Percentiles rank a stretch among this genome's conserved stretches.
phyloP scores from a whole-genome alignment of 176 grass and related monocot species.

The Elaeis guineensis region DNA sequence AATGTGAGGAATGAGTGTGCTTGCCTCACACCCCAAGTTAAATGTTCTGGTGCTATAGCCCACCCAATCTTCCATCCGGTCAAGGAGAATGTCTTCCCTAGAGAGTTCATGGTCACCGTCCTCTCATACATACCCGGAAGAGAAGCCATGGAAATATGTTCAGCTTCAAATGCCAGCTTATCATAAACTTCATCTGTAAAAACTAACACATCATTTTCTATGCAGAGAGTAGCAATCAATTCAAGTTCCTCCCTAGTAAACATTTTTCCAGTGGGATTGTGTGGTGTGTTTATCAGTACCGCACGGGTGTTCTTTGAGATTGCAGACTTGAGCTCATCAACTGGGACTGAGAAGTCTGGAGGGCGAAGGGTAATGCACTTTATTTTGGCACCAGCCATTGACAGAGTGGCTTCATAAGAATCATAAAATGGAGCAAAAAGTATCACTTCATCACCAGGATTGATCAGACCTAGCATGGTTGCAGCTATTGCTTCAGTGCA shows the following conservation, averaged over 20 bases:
- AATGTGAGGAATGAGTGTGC: slow-evolving; percentile 95
- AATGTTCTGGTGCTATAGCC: slow-evolving; percentile 74
- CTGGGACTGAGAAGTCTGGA: slow-evolving; percentile 68
- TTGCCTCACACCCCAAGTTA: slow-evolving; percentile 96
- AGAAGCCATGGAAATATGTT: slow-evolving; percentile 83
- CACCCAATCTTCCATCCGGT: slow-evolving; percentile 99
- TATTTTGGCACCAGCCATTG: slow-evolving; percentile 83
- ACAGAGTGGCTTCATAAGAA: slow-evolving; percentile 75
- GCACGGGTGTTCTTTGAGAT: slow-evolving; percentile 71
- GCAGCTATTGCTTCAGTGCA: slow-evolving; percentile 98
- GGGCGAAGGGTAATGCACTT: slow-evolving; percentile 65
- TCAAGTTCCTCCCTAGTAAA: slow-evolving; percentile 75
- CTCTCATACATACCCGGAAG: slow-evolving; percentile 88
- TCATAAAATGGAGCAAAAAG: slow-evolving; percentile 96
- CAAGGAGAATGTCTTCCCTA: slow-evolving; percentile 93
- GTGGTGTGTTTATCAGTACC: slow-evolving; percentile 96
- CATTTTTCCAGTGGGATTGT: slow-evolving; percentile 99
- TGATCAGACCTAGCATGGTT: slow-evolving; percentile 81
- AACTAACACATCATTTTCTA: slow-evolving; percentile 80
- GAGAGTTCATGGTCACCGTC: slow-evolving; percentile 91
- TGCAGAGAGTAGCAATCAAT: slow-evolving; percentile 76
- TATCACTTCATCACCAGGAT: slow-evolving; percentile 92
- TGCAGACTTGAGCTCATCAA: slow-evolving; percentile 68
- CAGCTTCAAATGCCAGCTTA: slow-evolving; percentile 76
- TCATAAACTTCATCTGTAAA: slow-evolving; percentile 96